Base-by-base conservation (phyloP, 345 rosid genomes). In the Ricinus communis region DNA sequence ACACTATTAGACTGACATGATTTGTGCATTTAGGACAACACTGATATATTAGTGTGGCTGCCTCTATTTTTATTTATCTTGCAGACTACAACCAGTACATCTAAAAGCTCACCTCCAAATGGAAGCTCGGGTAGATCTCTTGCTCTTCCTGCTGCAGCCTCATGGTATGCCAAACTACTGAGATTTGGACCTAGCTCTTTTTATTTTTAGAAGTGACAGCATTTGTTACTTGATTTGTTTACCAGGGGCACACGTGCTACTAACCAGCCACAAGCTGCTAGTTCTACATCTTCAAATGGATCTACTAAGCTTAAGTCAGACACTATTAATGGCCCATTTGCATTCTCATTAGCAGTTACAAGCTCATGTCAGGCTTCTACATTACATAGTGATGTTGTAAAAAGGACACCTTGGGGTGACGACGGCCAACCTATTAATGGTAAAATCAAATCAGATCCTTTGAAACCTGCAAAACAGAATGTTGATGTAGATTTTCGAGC, bases 71-170 rank as follows among this genome's bases (percentile, higher is more conserved):
- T 52, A 52, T 77, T 57, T 82, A 14, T 60, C 36, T 66, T 8
- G 74, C 88, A 94, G 92, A 74, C 53, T 80, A 43, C 82, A 25
- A 41, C 75, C 33, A 77, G 64, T 28, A 69, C 73, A 15, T 65
- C 76, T 65, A 88, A 77, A 78, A 81, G 65, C 76, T 83, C 96
- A 58, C 85, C 89, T 27, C 89, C 94, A 71, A 84, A 84, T 80
- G 90, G 88, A 77, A 86, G 84, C 79, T 62, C 82, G 54, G 69
- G 81, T 64, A 84, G 85, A 84, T 77, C 91, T 8, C 64, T 76
- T 31, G 82, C 83, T 52, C 96, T 93, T 69, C 98, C 98, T 76
- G 90, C 93, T 53, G 96, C 93, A 65, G 93, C 97, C 5, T 85
- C 98, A 71, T 93, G 97, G 98, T 91, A 87, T 72, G 77, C 56